Evolutionary conservation across 129 eudicot species (phyloP).

Genomic region (Ambrosia trifida): DNA sequence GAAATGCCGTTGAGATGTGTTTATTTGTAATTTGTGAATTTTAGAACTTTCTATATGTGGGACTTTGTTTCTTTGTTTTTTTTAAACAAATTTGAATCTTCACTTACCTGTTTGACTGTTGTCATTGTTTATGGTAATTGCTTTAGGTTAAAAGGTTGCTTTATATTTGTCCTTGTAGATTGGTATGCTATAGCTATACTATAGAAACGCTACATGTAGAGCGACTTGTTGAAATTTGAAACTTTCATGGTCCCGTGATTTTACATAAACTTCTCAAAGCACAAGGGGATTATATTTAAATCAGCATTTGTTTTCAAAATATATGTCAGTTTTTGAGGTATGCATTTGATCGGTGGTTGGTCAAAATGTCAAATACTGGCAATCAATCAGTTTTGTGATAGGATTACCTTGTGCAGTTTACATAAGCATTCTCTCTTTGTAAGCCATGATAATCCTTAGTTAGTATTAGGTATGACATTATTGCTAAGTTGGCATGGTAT

Average conservation of each 20-base stretch:
- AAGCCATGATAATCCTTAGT: background rate
- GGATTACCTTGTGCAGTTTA: background rate
- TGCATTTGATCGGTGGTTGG: background rate
- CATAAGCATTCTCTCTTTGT: background rate
- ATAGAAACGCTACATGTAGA: background rate
- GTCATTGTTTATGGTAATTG: background rate
- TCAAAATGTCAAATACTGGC: background rate
- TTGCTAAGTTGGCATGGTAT: background rate
- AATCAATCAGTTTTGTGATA: conserved; percentile 5
- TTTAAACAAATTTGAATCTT: background rate
- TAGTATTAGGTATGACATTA: background rate
- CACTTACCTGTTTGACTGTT: background rate
- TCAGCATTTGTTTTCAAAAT: background rate
- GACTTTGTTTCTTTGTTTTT: background rate
- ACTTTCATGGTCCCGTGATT: background rate
- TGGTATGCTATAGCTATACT: background rate
- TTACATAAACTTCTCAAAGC: background rate
- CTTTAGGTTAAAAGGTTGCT: background rate
- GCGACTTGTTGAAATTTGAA: background rate
- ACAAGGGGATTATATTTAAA: background rate
- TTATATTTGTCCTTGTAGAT: background rate
- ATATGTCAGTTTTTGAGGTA: background rate
- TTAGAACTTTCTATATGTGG: background rate
- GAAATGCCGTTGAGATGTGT: conserved; percentile 20
- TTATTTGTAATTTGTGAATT: conserved; percentile 6